These are phyloP conservation scores for Saccharomycopsis oosterbeekiorum DNA, from an alignment of 805 yeast species.

Conservation along the genomic window DNA sequence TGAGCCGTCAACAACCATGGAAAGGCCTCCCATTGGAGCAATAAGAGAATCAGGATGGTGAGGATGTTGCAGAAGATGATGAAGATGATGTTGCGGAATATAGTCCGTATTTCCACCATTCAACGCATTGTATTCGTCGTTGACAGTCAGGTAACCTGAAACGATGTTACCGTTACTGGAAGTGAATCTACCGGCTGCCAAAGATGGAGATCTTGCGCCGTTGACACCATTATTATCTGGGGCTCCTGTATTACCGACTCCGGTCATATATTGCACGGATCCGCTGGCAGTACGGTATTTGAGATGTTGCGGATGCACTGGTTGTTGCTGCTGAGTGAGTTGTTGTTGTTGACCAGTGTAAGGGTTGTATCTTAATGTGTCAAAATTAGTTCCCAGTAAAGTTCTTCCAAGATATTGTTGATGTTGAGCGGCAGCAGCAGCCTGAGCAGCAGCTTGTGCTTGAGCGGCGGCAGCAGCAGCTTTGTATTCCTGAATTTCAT, in stretches of 20 bases:
- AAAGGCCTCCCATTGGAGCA: slow-evolving; percentile 1
- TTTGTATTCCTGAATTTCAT: slow-evolving; percentile 19
- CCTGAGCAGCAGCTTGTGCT: background rate
- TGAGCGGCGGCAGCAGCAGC: slow-evolving; percentile 1
- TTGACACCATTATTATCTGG: background rate
- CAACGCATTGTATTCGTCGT: background rate
- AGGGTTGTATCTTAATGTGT: slow-evolving; percentile 1
- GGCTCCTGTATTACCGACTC: background rate
- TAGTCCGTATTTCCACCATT: background rate
- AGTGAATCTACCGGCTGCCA: background rate
- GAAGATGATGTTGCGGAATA: background rate
- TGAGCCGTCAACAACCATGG: background rate
- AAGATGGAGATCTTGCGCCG: background rate
- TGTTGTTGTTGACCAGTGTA: background rate
- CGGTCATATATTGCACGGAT: slow-evolving; percentile 1
- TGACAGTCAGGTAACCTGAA: background rate
- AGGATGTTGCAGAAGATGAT: background rate
- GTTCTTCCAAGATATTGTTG: background rate
- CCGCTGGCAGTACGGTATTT: background rate
- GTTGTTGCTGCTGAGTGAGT: background rate
- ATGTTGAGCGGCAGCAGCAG: background rate
- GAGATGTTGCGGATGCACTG: background rate
- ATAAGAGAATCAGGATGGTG: background rate
- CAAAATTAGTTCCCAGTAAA: background rate
- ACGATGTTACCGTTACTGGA: background rate